Evolutionary conservation across 2,329 filamentous ascomycete species (phyloP).

Genomic region (Talaromyces atroroseus): DNA sequence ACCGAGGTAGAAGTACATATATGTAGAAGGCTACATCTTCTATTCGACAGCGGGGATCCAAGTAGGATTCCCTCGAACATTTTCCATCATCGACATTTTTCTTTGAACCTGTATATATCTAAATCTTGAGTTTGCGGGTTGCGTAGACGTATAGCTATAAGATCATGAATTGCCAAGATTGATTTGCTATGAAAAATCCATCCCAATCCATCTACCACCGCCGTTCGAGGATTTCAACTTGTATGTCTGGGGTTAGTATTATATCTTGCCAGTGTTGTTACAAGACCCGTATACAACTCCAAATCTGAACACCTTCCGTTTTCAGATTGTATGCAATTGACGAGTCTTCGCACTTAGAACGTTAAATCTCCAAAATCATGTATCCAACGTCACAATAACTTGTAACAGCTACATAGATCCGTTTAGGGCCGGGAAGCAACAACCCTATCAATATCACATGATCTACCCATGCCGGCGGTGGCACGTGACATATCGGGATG

Average conservation of each 20-base stretch:
- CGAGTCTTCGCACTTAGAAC: background rate
- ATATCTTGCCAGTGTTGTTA: background rate
- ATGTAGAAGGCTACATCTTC: background rate
- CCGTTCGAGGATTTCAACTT: too few species aligned
- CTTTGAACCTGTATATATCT: conserved; percentile 7
- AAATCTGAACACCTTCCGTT: too few species aligned
- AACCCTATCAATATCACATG: background rate
- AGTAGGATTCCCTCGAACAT: background rate
- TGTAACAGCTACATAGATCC: background rate
- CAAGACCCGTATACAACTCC: too few species aligned
- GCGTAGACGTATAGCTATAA: background rate
- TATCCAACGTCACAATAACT: too few species aligned
- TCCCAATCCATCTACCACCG: background rate
- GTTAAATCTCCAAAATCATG: too few species aligned
- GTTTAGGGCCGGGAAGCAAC: background rate
- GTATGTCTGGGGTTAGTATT: background rate
- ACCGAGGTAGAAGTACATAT: background rate
- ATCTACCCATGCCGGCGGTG: background rate
- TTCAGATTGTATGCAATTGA: background rate
- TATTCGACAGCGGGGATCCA: background rate
- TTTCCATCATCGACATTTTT: background rate
- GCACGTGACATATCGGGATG: background rate
- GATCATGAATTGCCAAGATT: background rate
- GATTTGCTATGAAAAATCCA: background rate
- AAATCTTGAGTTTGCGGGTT: background rate